Evolutionary conservation across 805 yeast genomes (phyloP).

Genomic region (Zygoascus bituminiphila): DNA sequence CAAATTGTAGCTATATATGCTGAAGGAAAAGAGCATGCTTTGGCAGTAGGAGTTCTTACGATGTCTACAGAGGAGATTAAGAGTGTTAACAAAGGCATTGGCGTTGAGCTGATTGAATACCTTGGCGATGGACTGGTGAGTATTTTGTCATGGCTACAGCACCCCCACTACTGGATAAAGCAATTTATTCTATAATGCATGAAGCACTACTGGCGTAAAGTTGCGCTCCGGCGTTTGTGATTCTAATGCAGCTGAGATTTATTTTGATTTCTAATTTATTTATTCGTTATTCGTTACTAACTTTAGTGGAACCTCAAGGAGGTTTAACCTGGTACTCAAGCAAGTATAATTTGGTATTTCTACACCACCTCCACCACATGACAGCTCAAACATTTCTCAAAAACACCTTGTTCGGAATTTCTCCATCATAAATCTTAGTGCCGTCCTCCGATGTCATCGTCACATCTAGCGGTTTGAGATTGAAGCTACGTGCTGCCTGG

Average conservation of each 20-base stretch:
- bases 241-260: too few species aligned
- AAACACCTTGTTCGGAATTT: not conserved
- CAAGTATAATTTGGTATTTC: not conserved
- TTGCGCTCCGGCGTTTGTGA: too few species aligned
- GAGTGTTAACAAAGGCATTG: constrained; percentile 75
- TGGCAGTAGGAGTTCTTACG: constrained; percentile 79
- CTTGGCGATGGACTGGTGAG: constrained; percentile 70
- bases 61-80: constrained; percentile 90
- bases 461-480: constrained; percentile 9
- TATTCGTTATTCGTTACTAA: too few species aligned
- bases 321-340: too few species aligned
- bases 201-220: too few species aligned
- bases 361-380: too few species aligned
- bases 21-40: constrained; percentile 84
- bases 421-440: not conserved
- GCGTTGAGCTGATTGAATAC: constrained; percentile 74
- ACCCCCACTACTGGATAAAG: too few species aligned
- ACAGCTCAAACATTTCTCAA: not conserved
- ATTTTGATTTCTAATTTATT: too few species aligned
- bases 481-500: constrained; percentile 19
- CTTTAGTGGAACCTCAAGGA: too few species aligned
- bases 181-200: too few species aligned
- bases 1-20: constrained; percentile 78
- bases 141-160: too few species aligned
- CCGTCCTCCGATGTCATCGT: not conserved